A percentile compares a stretch with the other conserved stretches of the same genome.
phyloP scores from a whole-genome alignment of 2,329 filamentous ascomycete genomes.

The Tolypocladium endophyticum region DNA sequence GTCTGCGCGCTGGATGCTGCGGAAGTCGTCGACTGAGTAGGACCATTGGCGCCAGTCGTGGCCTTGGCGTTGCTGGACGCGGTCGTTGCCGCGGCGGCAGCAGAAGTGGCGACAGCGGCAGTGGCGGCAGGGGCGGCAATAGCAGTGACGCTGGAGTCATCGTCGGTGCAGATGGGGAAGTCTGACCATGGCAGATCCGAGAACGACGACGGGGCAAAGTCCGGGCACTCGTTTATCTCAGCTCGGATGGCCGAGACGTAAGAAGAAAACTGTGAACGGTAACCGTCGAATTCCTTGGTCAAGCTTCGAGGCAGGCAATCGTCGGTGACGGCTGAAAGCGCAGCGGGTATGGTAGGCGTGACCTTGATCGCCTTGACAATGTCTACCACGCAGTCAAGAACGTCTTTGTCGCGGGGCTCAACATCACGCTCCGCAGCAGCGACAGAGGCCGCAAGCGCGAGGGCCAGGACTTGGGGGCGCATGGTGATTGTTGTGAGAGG shows the following conservation, averaged over 20 bases:
- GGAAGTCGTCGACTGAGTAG: not conserved
- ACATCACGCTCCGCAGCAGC: not conserved
- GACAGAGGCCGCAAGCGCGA: not conserved
- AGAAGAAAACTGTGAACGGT: not conserved
- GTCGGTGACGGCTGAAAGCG: not conserved
- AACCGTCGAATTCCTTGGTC: not conserved
- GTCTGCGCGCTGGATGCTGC: not conserved
- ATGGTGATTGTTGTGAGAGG: not conserved
- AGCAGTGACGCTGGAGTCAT: not conserved
- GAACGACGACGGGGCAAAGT: not conserved
- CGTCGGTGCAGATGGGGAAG: not conserved
- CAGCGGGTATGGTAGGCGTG: not conserved
- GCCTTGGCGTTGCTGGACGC: not conserved
- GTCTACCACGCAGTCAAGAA: not conserved
- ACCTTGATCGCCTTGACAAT: not conserved
- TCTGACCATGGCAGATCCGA: not conserved
- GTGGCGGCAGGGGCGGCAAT: too few relatives aligned
- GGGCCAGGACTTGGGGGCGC: not conserved
- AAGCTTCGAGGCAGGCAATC: not conserved
- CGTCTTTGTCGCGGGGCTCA: not conserved
- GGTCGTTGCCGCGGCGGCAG: not conserved
- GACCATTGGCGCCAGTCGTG: not conserved
- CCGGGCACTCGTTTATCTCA: not conserved
- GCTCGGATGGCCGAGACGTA: not conserved
- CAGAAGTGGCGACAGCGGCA: too few relatives aligned